These are phyloP conservation scores for Chalaropsis ovoidea DNA, from an alignment of 2,329 filamentous ascomycete species.

Conservation along the genomic window DNA sequence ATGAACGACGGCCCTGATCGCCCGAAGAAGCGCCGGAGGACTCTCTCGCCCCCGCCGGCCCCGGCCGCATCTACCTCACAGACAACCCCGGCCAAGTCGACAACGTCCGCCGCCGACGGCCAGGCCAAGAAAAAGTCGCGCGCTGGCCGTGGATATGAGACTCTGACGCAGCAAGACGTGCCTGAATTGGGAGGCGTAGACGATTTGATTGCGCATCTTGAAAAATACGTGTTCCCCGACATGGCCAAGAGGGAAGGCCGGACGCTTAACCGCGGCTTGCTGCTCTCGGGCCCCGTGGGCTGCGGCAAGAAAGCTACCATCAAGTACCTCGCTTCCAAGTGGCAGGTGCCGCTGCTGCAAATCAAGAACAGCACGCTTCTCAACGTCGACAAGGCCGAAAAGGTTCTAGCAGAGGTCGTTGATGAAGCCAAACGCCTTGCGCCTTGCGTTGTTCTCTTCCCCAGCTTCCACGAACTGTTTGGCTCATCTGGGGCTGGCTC, in stretches of 20 bases:
- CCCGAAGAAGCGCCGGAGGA: conserved; percentile 30
- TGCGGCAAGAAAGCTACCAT: conserved; percentile 74
- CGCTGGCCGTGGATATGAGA: conserved; percentile 31
- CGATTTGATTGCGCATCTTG: conserved; percentile 26
- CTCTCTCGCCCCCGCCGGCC: conserved; percentile 26
- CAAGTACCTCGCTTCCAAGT: conserved; percentile 59
- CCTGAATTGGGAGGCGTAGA: conserved; percentile 31
- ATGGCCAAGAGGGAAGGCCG: conserved; percentile 23
- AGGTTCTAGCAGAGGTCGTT: conserved; percentile 35
- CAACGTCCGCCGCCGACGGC: conserved; percentile 23
- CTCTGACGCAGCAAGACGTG: conserved; percentile 29
- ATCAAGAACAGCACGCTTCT: conserved; percentile 32
- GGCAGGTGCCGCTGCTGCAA: conserved; percentile 64
- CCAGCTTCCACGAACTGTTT: conserved; percentile 62
- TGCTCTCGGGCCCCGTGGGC: conserved; percentile 69
- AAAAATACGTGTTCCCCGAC: conserved; percentile 19
- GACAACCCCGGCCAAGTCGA: conserved; percentile 16
- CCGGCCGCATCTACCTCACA: not conserved
- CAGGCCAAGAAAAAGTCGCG: conserved; percentile 30
- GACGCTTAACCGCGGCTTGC: conserved; percentile 42
- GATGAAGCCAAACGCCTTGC: conserved; percentile 74
- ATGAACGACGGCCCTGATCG: conserved; percentile 30
- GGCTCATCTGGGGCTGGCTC: conserved; percentile 21
- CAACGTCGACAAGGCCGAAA: conserved; percentile 36
- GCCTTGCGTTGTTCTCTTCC: conserved; percentile 83